phyloP scores from a whole-genome alignment of 805 yeast species.

The Dipodascus albidus region DNA sequence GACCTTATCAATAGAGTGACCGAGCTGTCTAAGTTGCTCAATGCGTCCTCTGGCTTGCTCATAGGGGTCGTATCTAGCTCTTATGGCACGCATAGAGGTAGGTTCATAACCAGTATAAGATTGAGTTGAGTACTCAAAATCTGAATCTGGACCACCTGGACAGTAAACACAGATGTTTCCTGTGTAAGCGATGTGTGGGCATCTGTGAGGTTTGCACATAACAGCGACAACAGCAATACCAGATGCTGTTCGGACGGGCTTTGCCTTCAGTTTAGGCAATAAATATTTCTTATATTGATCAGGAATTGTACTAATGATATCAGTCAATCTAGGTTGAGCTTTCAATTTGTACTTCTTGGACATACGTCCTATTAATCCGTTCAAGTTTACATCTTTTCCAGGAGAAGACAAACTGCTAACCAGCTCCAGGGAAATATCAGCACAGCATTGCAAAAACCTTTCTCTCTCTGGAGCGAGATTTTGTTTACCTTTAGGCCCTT shows the following conservation, averaged over 20 bases:
- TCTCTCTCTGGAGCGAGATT: slow-evolving; percentile 85
- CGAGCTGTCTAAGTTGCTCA: slow-evolving; percentile 88
- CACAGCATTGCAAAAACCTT: slow-evolving; percentile 83
- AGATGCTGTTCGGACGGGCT: slow-evolving; percentile 96
- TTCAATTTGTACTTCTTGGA: slow-evolving; percentile 87
- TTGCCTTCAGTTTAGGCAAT: slow-evolving; percentile 91
- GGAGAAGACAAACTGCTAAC: slow-evolving; percentile 58
- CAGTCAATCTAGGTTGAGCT: slow-evolving; percentile 89
- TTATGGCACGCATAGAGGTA: slow-evolving; percentile 97
- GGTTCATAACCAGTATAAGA: slow-evolving; percentile 98
- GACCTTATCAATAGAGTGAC: slow-evolving; percentile 94
- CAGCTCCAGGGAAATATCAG: slow-evolving; percentile 79
- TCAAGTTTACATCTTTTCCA: slow-evolving; percentile 72
- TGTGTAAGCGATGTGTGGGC: slow-evolving; percentile 98
- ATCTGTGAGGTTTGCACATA: slow-evolving; percentile 98
- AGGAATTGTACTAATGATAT: slow-evolving; percentile 88
- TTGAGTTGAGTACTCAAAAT: slow-evolving; percentile 95
- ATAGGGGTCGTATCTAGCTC: slow-evolving; percentile 96
- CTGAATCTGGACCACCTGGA: slow-evolving; percentile 99
- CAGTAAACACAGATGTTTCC: slow-evolving; percentile 97
- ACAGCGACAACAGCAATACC: slow-evolving; percentile 99
- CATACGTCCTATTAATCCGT: slow-evolving; percentile 74
- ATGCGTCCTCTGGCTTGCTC: slow-evolving; percentile 97
- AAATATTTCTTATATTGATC: slow-evolving; percentile 89
- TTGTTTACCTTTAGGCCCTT: slow-evolving; percentile 32